Conservation (phyloP, 2,329 filamentous ascomycete species). For the Zasmidium cellare region DNA sequence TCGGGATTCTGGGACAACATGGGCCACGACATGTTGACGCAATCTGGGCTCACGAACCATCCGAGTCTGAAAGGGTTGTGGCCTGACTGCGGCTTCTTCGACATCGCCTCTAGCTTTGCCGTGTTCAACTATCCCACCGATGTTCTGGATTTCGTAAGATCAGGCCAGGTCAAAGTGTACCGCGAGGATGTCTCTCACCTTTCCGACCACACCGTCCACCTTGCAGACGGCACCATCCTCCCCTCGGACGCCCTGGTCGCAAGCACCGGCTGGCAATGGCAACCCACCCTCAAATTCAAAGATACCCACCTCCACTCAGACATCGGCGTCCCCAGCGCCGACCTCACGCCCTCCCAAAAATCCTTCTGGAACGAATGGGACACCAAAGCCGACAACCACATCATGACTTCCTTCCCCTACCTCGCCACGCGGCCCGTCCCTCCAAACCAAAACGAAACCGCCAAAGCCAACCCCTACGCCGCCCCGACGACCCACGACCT, state of each 20-base stretch:
- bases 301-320: slow-evolving; percentile 9
- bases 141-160: slow-evolving; percentile 12
- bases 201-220: slow-evolving; percentile 9
- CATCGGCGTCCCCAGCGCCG: slow-evolving; percentile 12
- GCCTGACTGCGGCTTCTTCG: slow-evolving; percentile 14
- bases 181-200: slow-evolving; percentile 14
- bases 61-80: slow-evolving; percentile 4
- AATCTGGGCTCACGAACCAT: slow-evolving; percentile 10
- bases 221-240: slow-evolving; percentile 6
- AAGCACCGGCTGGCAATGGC: slow-evolving; percentile 17
- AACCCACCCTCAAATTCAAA: slow-evolving; percentile 11
- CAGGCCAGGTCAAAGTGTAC: slow-evolving; percentile 13
- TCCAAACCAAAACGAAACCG: neutral
- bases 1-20: slow-evolving; percentile 9
- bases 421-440: slow-evolving; percentile 4
- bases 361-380: slow-evolving; percentile 9
- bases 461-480: slow-evolving; percentile 1
- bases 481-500: neutral
- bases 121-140: slow-evolving; percentile 12
- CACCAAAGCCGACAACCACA: slow-evolving; percentile 10
- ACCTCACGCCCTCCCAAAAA: slow-evolving; percentile 8
- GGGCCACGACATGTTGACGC: slow-evolving; percentile 4
- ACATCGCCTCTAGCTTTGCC: slow-evolving; percentile 12
- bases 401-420: slow-evolving; percentile 10
- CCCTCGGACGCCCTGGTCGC: slow-evolving; percentile 12